Evolutionary conservation across 1,284 basidiomycete genomes (phyloP), one percentile per base, ranked within the genome.

Genomic region (Kalmanozyma brasiliensis): DNA sequence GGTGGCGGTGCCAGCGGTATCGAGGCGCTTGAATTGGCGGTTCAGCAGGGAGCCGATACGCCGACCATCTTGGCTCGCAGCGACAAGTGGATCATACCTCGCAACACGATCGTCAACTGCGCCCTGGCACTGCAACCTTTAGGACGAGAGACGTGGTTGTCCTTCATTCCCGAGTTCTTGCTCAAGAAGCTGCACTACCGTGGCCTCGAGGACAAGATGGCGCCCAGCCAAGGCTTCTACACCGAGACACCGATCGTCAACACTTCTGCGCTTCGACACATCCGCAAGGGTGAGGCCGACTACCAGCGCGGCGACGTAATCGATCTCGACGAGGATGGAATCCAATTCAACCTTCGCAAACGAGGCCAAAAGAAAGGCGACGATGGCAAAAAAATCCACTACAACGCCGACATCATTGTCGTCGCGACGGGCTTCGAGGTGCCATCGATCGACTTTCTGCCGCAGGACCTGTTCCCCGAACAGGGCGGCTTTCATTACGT

Each of bases 371-470:
- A 74, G 74, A 76, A 68, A 23, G 83, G 76, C 13, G 76, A 79
- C 36, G 72, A 82, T 6, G 82, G 83, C 30, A 78, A 83, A 34
- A 74, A 78, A 32, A 49, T 68, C 10, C 78, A 85, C 64, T 82
- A 86, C 52, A 76, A 84, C 1, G 88, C 86, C 0, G 88, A 89
- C 71, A 83, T 88, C 5, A 84, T 89, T 34, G 85, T 89, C 9
- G 80, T 89, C 19, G 88, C 88, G 3, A 88, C 87, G 2, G 88
- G 88, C 2, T 89, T 87, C 76, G 83, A 87, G 72, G 84, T 85
- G 40, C 88, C 88, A 0, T 80, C 82, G n/a, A 75, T 88, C 34
- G 84, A 85, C 42, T 89, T 89, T 76, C 74, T 89, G 52, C 84
- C 86, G 8, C 60, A 85, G 2, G 85, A 88, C n/a, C 77, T 89